Base-by-base conservation (phyloP, 306 rosid genomes). In the Vigna reflexopilosa region DNA sequence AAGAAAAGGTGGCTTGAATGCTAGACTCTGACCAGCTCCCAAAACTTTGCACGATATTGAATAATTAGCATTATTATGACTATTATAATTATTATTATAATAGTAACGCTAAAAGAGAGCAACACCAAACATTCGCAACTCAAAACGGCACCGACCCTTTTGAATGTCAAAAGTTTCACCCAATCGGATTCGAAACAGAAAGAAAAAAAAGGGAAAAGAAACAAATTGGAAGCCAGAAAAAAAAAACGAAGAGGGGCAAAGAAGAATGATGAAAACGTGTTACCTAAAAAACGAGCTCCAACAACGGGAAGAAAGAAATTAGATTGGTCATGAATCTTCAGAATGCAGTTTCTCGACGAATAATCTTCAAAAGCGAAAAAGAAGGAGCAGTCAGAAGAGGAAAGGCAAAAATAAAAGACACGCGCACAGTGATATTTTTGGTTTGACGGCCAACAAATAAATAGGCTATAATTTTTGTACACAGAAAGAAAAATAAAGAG, bases 271-370 rank as follows among this genome's bases (percentile, higher is more conserved):
- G 32, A 28, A 55, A 7, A 4, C 13, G 5, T 0, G 12, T 51
- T 57, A 82, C 88, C 86, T 69, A 72, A 83, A 1, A 70, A 42
- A 49, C 68, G 85, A 86, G 87, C 81, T 77, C 81, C 24, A 63
- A 84, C 72, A 84, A 72, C 30, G 72, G 51, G 81, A 68, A 54
- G 28, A 63, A 77, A 3, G 58, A 42, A 86, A 70, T 6, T 67
- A 69, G 65, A 85, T 47, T 47, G 63, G 67, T 70, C 83, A 80
- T 78, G 0, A 81, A 76, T 83, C 75, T 68, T 80, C 62, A 64
- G 66, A 88, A 86, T 79, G 86, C 80, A 68, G 82, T 3, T 38
- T 66, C 17, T 57, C 58, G 61, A 20, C 16, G 28, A 40, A 36
- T 44, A 72, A 83, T 11, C 79, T 67, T 62, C 56, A 30, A 50